Base-by-base conservation (phyloP, 768 basidiomycete species). In the Dendrothele bispora region DNA sequence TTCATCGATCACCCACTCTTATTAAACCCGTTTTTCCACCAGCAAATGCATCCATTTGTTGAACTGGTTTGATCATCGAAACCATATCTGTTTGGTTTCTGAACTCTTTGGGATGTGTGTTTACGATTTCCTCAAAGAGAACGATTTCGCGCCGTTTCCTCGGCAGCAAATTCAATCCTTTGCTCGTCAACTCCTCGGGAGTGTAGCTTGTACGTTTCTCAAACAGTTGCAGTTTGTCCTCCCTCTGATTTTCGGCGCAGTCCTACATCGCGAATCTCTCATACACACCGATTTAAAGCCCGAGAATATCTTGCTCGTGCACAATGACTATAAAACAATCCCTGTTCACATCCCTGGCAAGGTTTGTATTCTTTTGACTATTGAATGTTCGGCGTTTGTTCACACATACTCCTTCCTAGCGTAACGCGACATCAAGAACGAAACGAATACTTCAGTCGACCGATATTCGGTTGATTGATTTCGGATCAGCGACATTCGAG, bases 271-370 rank as follows among this genome's bases (percentile, higher is more conserved):
- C 52, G 77, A 94, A 39, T 84, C 86, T 59, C 76, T 98, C 51
- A 88, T 98, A 52, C 97, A 99, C 67, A 99, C 97, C 29, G 97
- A 99, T 74, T 80, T 99, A 44, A 99, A 99, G 69, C 97, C 97
- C 26, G 97, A 99, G 74, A 98, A 98, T 65, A 98, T 99, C 44
- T 77, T 99, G 21, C 82, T 99, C 43, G 94, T 95, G 17, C 80
- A 85, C 63, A 95, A 91, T 59, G 83, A 87, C 52, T 88, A 80
- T 68, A 79, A 76, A 57, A 71, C 77, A 25, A 71, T 81, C 12
- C 73, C 79, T 49, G 71, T 90, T 34, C 69, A 79, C 30, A 72
- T 81, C 37, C 74, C 83, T 30, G 82, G 83, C 46, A 91, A 88
- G 78, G 89, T 84, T 39, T 12, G 25, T 63, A 41, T 61, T 37